Evolutionary conservation across 2,329 filamentous ascomycete genomes (phyloP).

Genomic region (Penicillium capsulatum): DNA sequence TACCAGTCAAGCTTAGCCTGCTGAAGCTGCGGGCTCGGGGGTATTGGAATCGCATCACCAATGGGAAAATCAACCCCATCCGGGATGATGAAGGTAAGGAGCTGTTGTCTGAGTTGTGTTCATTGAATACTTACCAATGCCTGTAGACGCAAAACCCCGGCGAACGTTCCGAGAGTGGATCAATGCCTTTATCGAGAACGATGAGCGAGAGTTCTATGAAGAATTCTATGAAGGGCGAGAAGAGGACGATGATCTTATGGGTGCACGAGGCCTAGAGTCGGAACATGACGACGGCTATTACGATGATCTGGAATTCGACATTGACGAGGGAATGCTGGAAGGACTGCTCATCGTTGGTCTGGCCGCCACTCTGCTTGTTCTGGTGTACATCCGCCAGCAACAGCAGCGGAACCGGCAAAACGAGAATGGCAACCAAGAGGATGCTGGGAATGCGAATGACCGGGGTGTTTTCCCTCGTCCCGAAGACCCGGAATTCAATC

Average conservation of each 20-base stretch:
- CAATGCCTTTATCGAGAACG: constrained; percentile 72
- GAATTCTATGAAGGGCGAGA: constrained; percentile 45
- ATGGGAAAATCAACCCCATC: constrained; percentile 88
- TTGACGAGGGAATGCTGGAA: constrained; percentile 78
- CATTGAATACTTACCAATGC: constrained; percentile 17
- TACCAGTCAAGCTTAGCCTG: constrained; percentile 84
- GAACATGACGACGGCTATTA: constrained; percentile 50
- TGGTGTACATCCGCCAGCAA: constrained; percentile 68
- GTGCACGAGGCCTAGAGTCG: constrained; percentile 21
- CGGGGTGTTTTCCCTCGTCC: constrained; percentile 62
- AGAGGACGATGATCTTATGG: constrained; percentile 32
- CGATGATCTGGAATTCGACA: constrained; percentile 58
- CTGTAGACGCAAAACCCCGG: constrained; percentile 62
- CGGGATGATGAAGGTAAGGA: constrained; percentile 79
- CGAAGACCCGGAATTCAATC: constrained; percentile 62
- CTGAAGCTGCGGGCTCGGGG: constrained; percentile 79
- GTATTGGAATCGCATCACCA: constrained; percentile 90
- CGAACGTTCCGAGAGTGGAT: constrained; percentile 85
- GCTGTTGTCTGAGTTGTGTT: not conserved
- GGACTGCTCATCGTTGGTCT: constrained; percentile 78
- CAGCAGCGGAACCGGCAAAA: constrained; percentile 43
- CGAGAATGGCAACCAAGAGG: constrained; percentile 26
- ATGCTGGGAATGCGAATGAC: constrained; percentile 35
- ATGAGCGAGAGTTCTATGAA: constrained; percentile 63
- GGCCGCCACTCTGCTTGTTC: constrained; percentile 66